Evolutionary conservation across 2,329 filamentous ascomycete species (phyloP), one percentile per base, ranked within the genome.

Genomic region (Ophiognomonia clavigignenti-juglandacearum): DNA sequence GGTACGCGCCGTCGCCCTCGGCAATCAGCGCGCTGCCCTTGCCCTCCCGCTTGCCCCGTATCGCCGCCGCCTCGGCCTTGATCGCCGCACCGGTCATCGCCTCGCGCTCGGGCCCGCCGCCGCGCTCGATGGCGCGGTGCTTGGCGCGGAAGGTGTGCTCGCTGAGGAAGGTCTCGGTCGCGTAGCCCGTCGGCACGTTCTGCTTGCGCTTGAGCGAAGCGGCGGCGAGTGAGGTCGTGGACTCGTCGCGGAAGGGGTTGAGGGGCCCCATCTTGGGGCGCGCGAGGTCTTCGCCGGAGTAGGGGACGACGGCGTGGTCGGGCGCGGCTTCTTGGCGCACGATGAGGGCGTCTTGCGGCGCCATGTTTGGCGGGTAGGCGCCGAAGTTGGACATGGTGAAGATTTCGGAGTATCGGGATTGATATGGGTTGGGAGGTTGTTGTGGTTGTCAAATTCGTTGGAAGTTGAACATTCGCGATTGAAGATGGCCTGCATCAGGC

Each of bases 91-190:
- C 73, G 16, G 71, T 75, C 56, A 78, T 73, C 52, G 74, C 73
- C 57, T 83, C 77, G 45, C 77, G 66, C 55, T 75, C 72, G 0
- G 78, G 67, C 53, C 80, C 77, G 54, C 67, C 84, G 63, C 59
- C 80, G 53, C 85, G 78, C 63, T 92, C 85, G 51, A 93, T 79
- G 2, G 89, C 90, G 48, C 89, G 85, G 63, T 96, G 91, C 54
- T 93, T 90, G 59, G 80, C 81, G 56, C 88, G 82, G 64, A 98
- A 98, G 1, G 88, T 90, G 54, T 92, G 82, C 60, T 97, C 93
- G 64, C 88, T 95, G 54, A 98, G 82, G 56, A 81, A 87, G 0
- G 87, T 90, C 66, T 98, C 92, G 57, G 93, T 80, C 2, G 93
- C 93, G 58, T 80, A 85, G 10, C 93, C 93, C 0, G 93, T 96